These are phyloP conservation scores for Pichia heedii DNA, from an alignment of 805 yeast species.

Conservation along the genomic window DNA sequence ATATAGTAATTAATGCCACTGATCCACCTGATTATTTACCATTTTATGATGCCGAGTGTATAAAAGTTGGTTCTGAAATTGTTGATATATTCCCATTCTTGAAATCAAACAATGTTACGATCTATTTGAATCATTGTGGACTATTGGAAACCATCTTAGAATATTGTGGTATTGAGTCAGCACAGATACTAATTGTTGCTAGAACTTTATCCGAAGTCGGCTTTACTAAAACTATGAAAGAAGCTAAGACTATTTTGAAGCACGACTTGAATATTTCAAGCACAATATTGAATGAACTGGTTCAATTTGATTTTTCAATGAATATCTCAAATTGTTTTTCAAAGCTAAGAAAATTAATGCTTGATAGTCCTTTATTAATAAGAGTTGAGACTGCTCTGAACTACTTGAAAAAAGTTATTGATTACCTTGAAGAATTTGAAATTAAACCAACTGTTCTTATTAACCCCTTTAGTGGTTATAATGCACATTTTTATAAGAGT, in stretches of 20 bases:
- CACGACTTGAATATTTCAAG: constrained; percentile 68
- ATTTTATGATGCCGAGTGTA: constrained; percentile 78
- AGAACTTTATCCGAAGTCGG: constrained; percentile 72
- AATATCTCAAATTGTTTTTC: constrained; percentile 57
- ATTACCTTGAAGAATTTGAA: constrained; percentile 48
- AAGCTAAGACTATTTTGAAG: constrained; percentile 39
- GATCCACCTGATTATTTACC: constrained; percentile 29
- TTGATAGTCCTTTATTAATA: constrained; percentile 56
- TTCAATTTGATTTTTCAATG: constrained; percentile 66
- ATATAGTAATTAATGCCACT: constrained; percentile 44
- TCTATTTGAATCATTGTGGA: constrained; percentile 74
- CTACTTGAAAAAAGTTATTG: constrained; percentile 53
- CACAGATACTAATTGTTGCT: constrained; percentile 61
- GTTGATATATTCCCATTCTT: constrained; percentile 59
- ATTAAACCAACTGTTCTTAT: constrained; percentile 41
- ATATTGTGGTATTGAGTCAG: constrained; percentile 72
- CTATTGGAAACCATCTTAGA: constrained; percentile 68
- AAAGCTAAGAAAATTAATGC: constrained; percentile 60
- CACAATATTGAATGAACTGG: constrained; percentile 73
- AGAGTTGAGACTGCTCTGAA: constrained; percentile 54
- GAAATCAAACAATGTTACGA: constrained; percentile 41
- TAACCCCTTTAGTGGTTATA: constrained; percentile 80
- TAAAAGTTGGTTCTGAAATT: constrained; percentile 74
- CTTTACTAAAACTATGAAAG: constrained; percentile 53
- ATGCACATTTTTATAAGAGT: constrained; percentile 64